Base-by-base conservation (phyloP, 108 stramenopile species). In the Seminavis robusta region DNA sequence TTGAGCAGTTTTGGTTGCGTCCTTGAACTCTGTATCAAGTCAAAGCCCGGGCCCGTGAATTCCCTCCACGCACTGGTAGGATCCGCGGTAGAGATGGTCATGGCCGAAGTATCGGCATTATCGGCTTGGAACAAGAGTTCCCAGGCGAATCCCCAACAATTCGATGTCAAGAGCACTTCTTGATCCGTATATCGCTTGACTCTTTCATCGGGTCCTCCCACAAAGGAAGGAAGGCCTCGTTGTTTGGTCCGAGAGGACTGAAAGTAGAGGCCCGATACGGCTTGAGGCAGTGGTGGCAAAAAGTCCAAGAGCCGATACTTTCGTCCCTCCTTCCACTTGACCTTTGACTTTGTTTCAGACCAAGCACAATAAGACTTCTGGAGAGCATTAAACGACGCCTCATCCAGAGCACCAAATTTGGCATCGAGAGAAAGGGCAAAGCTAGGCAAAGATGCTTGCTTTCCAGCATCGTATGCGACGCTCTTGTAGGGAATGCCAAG, bases 61-160 rank as follows among this genome's bases (percentile, higher is more conserved):
- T 34, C 70, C 19, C 55, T 4, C 56, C 63, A 64, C 2, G 63
- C 70, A 37, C 34, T 48, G 11, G 32, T 58, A 16, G 47, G 61
- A 52, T 58, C 63, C 21, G 56, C 70, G 6, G 54, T 51, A 1
- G 63, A 65, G 15, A 71, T 58, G 4, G 70, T 71, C 39, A 71
- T 38, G 1, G 70, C 33, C 5, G 39, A 23, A 16, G 42, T 31
- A 24, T 63, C 62, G 15, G 63, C 57, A 33, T 63, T 64, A 40
- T 63, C 70, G 21, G 70, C 70, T 50, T 71, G 62, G 20, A 64
- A 56, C 15, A 70, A 32, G 2, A 61, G 24, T 40, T 60, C 61
- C 61, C 61, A 70, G 1, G 68, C 68, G 29, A 55, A 43, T 5
- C 68, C 68, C 68, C 68, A 70, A 38, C 68, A 70, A 33, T 70